phyloP scores from a whole-genome alignment of 2,329 filamentous ascomycete species.

The Fusarium humuli region DNA sequence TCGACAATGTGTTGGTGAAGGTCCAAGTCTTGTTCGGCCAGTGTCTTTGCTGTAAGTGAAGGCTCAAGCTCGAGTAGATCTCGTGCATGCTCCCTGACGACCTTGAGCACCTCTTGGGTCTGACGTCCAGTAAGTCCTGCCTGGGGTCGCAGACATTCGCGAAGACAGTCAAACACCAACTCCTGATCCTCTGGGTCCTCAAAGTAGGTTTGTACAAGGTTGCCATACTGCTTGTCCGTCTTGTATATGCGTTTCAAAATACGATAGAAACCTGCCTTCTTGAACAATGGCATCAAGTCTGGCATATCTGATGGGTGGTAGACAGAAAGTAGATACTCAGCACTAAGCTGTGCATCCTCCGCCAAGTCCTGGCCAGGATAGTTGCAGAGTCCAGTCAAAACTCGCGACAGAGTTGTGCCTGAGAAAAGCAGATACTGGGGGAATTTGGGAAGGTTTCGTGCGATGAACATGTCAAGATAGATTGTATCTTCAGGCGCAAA shows the following conservation, averaged over 20 bases:
- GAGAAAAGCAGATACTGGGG: constrained; percentile 94
- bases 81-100: constrained; percentile 73
- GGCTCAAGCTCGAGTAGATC: constrained; percentile 77
- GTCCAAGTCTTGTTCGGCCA: constrained; percentile 71
- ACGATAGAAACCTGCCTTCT: constrained; percentile 85
- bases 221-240: constrained; percentile 80
- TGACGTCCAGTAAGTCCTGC: constrained; percentile 76
- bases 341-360: constrained; percentile 96
- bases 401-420: constrained; percentile 83
- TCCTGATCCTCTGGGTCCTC: constrained; percentile 83
- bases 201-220: constrained; percentile 83
- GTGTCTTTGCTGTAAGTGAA: constrained; percentile 70
- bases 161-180: constrained; percentile 82
- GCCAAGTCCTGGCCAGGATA: constrained; percentile 84
- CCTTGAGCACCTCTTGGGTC: constrained; percentile 73
- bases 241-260: constrained; percentile 92
- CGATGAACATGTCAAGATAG: constrained; percentile 98
- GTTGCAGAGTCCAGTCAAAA: constrained; percentile 84
- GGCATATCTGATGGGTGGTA: constrained; percentile 90
- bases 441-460: constrained; percentile 94
- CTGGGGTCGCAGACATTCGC: constrained; percentile 75
- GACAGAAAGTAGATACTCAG: constrained; percentile 92
- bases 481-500: constrained; percentile 87
- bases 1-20: constrained; percentile 75
- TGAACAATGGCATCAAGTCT: constrained; percentile 80